These are phyloP conservation scores for Zymoseptoria passerinii DNA, from an alignment of 2,329 filamentous ascomycete genomes.

Conservation along the genomic window DNA sequence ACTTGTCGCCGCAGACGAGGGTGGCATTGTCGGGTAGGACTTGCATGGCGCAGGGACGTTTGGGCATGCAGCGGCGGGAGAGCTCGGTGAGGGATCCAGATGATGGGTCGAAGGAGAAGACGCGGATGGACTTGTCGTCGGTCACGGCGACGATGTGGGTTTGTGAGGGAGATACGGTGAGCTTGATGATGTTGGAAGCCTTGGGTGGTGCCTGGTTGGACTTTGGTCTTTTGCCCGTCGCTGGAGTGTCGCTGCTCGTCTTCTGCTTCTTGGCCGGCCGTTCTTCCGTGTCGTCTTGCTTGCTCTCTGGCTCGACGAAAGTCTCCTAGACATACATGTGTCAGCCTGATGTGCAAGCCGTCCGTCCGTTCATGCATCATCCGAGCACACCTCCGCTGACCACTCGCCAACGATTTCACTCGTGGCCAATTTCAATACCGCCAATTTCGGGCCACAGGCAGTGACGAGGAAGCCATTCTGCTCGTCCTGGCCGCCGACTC, in stretches of 20 bases:
- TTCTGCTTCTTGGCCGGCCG: constrained; percentile 28
- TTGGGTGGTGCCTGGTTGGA: constrained; percentile 12
- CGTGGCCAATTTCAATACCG: constrained; percentile 55
- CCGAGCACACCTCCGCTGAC: constrained; percentile 32
- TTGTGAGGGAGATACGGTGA: constrained; percentile 56
- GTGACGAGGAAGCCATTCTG: constrained; percentile 54
- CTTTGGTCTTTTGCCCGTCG: not conserved
- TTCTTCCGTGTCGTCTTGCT: constrained; percentile 13
- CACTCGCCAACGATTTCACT: constrained; percentile 55
- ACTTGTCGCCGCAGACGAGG: constrained; percentile 85
- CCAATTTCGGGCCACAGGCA: constrained; percentile 63
- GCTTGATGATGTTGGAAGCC: constrained; percentile 58
- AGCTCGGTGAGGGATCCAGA: constrained; percentile 50
- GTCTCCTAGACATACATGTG: not conserved
- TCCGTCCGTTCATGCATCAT: not conserved
- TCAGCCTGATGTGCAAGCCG: not conserved
- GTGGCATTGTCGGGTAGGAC: constrained; percentile 61
- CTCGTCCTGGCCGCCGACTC: constrained; percentile 4
- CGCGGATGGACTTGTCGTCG: constrained; percentile 83
- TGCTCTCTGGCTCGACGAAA: not conserved
- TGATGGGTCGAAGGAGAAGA: constrained; percentile 47
- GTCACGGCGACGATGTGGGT: constrained; percentile 69
- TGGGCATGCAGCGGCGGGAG: constrained; percentile 78
- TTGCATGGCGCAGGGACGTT: constrained; percentile 70
- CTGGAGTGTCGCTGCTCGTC: constrained; percentile 23